Base-by-base conservation (phyloP, 176 grass and related monocot species). In the Panicum miliaceum region DNA sequence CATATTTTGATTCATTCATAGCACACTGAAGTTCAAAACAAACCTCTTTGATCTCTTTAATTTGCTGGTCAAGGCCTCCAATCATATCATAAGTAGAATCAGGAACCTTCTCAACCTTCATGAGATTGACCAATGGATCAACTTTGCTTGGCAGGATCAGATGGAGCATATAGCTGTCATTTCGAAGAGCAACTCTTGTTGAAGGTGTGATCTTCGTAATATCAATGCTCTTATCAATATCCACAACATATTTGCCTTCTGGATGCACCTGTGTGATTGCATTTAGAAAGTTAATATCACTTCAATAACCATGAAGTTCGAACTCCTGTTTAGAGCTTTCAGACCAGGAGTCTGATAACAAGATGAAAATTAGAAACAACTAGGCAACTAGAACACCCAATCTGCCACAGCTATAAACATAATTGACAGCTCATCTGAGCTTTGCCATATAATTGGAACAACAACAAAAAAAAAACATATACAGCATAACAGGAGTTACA, bases 31-130 rank as follows among this genome's bases (percentile, higher is more conserved):
- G 42, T 72, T 79, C 50, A 59, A 68, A 22, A 87, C 87, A 76
- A 47, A 98, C 96, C 93, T 98, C 96, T 80, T 98, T 98, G 72
- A 98, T 98, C 87, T 98, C 96, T 76, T 98, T 98, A 74, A 98
- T 98, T 86, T 98, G 96, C 59, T 98, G 96, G 75, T 98, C 96
- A 42, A 98, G 96, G 43, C 96, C 96, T 92, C 96, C 96, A 84
- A 98, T 98, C 96, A 98, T 98, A 87, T 98, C 96, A 90, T 98
- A 98, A 22, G 96, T 98, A 57, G 96, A 98, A 89, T 98, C 96
- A 54, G 96, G 96, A 82, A 98, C 96, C 85, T 98, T 98, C 84
- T 98, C 96, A 70, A 98, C 96, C 65, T 98, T 98, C 96, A 98
- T 98, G 74, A 98, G 96, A 64, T 98, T 98, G 52, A 98, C 96